A percentile compares a stretch with the other conserved stretches of the same genome.
Evolutionary conservation across 1,139 yeast genomes (phyloP).

Genomic region (Candida sp.): DNA sequence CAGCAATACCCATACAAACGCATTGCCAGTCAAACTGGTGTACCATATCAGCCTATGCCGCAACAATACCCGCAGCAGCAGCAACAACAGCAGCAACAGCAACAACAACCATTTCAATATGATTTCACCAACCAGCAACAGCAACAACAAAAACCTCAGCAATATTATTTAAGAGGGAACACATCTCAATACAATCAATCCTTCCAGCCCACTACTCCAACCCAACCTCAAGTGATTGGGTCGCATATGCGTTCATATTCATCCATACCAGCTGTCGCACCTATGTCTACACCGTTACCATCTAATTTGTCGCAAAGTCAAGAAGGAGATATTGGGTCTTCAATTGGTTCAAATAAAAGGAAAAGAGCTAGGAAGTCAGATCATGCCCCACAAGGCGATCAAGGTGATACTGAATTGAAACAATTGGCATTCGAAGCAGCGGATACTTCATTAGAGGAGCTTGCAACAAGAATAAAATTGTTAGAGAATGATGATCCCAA

Average conservation of each 20-base stretch:
- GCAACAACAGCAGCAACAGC: conserved; percentile 2
- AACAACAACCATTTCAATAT: conserved; percentile 4
- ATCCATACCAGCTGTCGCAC: background rate
- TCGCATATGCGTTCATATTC: conserved; percentile 1
- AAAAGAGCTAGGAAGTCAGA: conserved; percentile 33
- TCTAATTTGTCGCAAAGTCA: conserved; percentile 1
- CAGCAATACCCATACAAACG: conserved; percentile 7
- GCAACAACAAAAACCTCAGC: background rate
- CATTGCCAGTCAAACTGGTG: background rate
- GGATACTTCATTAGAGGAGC: conserved; percentile 43
- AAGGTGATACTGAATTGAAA: conserved; percentile 40
- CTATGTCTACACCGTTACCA: background rate
- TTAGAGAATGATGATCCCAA: conserved; percentile 35
- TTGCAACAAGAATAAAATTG: conserved; percentile 47
- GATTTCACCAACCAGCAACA: conserved; percentile 3
- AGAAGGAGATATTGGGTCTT: background rate
- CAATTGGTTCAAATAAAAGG: conserved; percentile 8
- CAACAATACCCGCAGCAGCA: conserved; percentile 1
- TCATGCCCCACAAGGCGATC: conserved; percentile 38
- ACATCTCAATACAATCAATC: conserved; percentile 1
- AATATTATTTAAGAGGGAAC: background rate
- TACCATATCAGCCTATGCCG: background rate
- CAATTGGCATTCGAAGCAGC: conserved; percentile 44
- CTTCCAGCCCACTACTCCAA: background rate
- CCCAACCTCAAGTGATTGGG: background rate